Base-by-base conservation (phyloP, 2,329 filamentous ascomycete species). In the Fusarium sarcochroum region DNA sequence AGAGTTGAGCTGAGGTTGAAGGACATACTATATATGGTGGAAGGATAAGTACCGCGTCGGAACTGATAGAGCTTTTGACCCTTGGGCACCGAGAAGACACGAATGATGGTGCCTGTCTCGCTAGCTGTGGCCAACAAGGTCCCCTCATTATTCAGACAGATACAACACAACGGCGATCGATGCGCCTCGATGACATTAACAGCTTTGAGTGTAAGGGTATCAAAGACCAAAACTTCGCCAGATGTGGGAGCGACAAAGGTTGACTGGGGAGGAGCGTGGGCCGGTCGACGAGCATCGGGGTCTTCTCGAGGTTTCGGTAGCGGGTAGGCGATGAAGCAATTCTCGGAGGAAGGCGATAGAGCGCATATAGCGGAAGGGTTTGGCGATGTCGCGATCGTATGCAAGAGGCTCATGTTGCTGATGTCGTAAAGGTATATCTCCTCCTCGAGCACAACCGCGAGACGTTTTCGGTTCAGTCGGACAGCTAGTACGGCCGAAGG, bases 351-450 rank as follows among this genome's bases (percentile, higher is more conserved):
- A 2, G 96, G 93, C 2, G 95, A 97, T 7, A 99, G 87, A 6
- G 94, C 93, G 80, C 94, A 97, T 63, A 98, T 96, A 34, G 93
- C 94, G 68, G 89, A 90, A 1, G 94, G 93, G 75, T 99, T 99
- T 8, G 96, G 93, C 5, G 95, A 98, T 7, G 95, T 98, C 61
- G 94, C 90, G 69, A 98, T 97, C 7, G 93, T 97, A 79, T 94
- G 92, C 40, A 98, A 85, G 60, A 98, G 88, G 75, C 92, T 95
- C 95, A 99, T 98, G 77, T 98, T 98, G 80, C 94, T 94, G 70
- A 99, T 98, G 79, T 99, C 96, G 83, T 99, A 99, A 48, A 99
- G 87, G 81, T 98, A 99, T 66, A 98, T 97, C 78, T 97, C 92
- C 74, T 97, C 94, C 78, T 99, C 96, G 58, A 98, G 86, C 15